Conservation (phyloP, 192 early-diverging fungal species). For the Mortierella hygrophila region DNA sequence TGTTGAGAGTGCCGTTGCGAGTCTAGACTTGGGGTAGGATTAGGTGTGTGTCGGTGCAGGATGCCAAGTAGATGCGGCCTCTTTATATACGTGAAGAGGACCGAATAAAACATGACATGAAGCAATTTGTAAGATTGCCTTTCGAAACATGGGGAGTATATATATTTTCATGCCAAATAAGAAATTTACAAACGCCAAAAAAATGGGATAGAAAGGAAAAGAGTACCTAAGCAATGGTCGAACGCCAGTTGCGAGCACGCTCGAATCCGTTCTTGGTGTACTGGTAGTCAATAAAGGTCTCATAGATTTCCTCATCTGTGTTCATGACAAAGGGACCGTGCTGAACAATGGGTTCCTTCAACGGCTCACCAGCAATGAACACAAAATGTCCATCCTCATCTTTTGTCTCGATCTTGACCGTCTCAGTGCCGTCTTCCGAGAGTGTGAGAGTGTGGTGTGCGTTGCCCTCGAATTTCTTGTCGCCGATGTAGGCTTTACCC, state of each 20-base stretch:
- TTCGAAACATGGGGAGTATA: no score
- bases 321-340: constrained; percentile 81
- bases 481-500: constrained; percentile 39
- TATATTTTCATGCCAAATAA: no score
- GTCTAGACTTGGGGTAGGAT: no score
- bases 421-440: constrained; percentile 38
- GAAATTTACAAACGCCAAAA: not conserved
- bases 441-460: constrained; percentile 36
- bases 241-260: constrained; percentile 63
- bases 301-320: constrained; percentile 63
- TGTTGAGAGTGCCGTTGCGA: no score
- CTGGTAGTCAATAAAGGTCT: constrained; percentile 71
- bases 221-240: constrained; percentile 37
- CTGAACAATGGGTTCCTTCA: constrained; percentile 67
- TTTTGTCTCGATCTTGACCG: constrained; percentile 38
- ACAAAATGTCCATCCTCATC: constrained; percentile 46
- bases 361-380: constrained; percentile 62
- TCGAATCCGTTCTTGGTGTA: constrained; percentile 74
- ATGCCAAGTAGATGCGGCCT: no score
- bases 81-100: no score
- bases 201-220: not conserved
- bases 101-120: no score
- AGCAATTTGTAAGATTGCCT: no score
- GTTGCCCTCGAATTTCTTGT: constrained; percentile 33
- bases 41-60: no score